Percentiles rank a stretch among this genome's conserved stretches.
Conservation (phyloP, 257 asterid genomes). For the Solanum chmielewskii region DNA sequence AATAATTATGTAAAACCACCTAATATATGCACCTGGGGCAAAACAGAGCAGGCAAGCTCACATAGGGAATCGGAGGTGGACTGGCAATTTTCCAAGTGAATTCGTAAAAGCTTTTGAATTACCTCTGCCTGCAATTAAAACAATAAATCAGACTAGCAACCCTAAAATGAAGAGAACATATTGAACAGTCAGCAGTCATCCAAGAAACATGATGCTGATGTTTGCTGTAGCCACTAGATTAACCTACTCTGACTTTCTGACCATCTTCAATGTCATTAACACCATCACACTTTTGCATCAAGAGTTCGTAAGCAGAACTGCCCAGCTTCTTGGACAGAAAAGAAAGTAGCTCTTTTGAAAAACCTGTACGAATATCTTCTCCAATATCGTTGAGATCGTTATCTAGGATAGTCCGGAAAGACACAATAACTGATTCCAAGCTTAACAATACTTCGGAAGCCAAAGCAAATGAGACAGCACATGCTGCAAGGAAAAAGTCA, state of each 20-base stretch:
- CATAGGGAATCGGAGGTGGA: constrained; percentile 52
- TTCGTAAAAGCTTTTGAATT: constrained; percentile 68
- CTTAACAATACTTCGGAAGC: constrained; percentile 66
- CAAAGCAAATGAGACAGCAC: constrained; percentile 52
- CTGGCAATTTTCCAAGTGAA: constrained; percentile 52
- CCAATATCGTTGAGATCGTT: constrained; percentile 25
- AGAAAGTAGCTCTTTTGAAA: constrained; percentile 40
- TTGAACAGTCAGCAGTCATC: neutral
- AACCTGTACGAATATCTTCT: constrained; percentile 21
- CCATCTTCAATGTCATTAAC: constrained; percentile 37
- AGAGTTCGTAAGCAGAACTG: constrained; percentile 44
- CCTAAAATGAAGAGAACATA: neutral
- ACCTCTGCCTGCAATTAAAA: constrained; percentile 58
- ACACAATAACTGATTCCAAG: constrained; percentile 39
- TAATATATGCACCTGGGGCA: constrained; percentile 50
- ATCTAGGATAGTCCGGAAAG: constrained; percentile 40
- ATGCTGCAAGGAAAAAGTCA: constrained; percentile 37
- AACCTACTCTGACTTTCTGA: constrained; percentile 47
- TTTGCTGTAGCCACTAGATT: neutral
- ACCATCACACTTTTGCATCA: constrained; percentile 56
- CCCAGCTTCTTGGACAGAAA: constrained; percentile 54
- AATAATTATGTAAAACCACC: neutral
- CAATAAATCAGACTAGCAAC: neutral
- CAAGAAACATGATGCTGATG: neutral
- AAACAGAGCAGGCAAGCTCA: constrained; percentile 62